Conservation (phyloP, 305 asterid genomes). For the Vinca major region DNA sequence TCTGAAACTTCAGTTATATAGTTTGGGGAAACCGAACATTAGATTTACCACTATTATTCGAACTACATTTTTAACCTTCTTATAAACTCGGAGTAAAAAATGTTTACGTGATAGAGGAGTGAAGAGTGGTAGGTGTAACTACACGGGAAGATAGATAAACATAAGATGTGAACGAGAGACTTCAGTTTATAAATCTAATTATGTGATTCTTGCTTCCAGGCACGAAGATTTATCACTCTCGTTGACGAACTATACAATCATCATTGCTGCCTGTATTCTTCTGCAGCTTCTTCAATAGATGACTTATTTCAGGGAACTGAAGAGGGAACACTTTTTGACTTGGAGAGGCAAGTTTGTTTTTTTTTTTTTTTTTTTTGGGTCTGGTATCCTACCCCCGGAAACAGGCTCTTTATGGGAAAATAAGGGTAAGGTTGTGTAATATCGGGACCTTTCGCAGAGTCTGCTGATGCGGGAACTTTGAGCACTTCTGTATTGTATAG, state of each 20-base stretch:
- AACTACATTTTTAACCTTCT: not conserved
- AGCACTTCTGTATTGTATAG: no score
- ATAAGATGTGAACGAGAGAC: not conserved
- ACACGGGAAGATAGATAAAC: no score
- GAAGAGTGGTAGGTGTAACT: not conserved
- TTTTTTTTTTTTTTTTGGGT: slow-evolving; percentile 6
- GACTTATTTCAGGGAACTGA: slow-evolving; percentile 96
- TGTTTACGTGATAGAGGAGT: not conserved
- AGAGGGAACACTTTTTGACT: slow-evolving; percentile 81
- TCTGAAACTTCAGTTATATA: not conserved
- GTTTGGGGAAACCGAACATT: not conserved
- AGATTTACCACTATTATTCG: not conserved
- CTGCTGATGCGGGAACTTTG: no score
- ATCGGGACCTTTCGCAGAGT: no score
- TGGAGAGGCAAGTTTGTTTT: slow-evolving; percentile 58
- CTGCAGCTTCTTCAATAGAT: slow-evolving; percentile 68
- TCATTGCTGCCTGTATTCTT: slow-evolving; percentile 75
- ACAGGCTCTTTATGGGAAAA: no score
- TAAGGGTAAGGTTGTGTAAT: no score
- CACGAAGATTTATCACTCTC: slow-evolving; percentile 91
- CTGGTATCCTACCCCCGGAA: no score
- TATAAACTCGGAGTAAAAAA: not conserved
- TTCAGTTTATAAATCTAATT: not conserved
- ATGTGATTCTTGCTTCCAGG: slow-evolving; percentile 35
- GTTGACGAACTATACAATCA: slow-evolving; percentile 90